Evolutionary conservation across 2,329 filamentous ascomycete genomes (phyloP), one percentile per base, ranked within the genome.

Genomic region (Ceratocystiopsis minuta): DNA sequence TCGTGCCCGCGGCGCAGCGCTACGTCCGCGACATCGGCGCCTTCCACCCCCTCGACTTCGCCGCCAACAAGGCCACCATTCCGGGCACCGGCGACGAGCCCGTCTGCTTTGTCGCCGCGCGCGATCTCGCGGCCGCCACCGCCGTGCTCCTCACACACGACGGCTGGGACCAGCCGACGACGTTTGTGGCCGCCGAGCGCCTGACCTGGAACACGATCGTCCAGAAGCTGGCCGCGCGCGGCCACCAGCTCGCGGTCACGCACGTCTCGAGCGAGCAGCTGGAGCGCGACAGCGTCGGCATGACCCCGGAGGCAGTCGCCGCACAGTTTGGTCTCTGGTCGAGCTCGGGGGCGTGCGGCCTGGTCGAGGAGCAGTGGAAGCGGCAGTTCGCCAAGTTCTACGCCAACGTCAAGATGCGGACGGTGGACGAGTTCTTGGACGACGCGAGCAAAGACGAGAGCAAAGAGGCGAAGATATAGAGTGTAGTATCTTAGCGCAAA

Each of bases 21-120:
- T 41, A 45, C 31, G 37, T 45, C 18, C 37, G 37, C 24, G 41
- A 43, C 6, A 43, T 39, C n/a, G 35, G 39, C 16, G n/a, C 18
- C 6, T 39, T 18, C 17, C 38, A 39, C 28, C 40, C 37, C 11
- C 20, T 42, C 15, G 17, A 39, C 37, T 16, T 33, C 17, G 41
- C 17, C 17, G 24, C 36, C 4, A 38, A 37, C 16, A 39, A 28
- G 2, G 34, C 34, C 10, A 34, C 34, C 3, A 32, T 41, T 6
- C 18, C 42, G 16, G 41, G 44, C 12, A 40, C 38, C 14, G 41
- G 44, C 16, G 28, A 40, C 20, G 35, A 40, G 41, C 31, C 38
- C 5, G 13, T 45, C 20, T 20, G 28, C 17, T 39, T 46, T 16
- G 43, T 36, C 31, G 17, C 20, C 33, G 41, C 39, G 10, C 39